Conservation (phyloP, 23 red algal genomes). For the Gracilariopsis chorda region DNA sequence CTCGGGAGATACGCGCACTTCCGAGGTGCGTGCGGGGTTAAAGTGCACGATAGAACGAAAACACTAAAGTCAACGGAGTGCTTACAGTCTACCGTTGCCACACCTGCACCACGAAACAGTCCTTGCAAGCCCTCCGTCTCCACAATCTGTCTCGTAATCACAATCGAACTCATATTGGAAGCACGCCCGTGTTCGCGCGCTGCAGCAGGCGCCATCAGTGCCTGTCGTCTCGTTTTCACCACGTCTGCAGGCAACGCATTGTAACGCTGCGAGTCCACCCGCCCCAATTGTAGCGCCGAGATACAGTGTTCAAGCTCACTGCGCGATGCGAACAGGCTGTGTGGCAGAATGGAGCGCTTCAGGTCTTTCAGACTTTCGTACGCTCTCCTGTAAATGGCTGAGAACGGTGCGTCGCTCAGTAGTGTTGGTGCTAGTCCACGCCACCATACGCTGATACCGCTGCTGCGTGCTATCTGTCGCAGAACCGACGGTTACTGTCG, state of each 20-base stretch:
- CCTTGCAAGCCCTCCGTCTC: constrained; percentile 62
- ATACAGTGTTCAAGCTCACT: constrained; percentile 18
- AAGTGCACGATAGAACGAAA: too few relatives aligned
- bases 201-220: neutral
- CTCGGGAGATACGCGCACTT: too few relatives aligned
- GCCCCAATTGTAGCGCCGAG: constrained; percentile 65
- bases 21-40: too few relatives aligned
- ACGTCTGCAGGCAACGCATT: constrained; percentile 93
- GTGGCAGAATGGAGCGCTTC: constrained; percentile 3
- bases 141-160: constrained; percentile 33
- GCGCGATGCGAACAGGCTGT: neutral
- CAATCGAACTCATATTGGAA: neutral
- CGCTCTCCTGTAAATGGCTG: constrained; percentile 94
- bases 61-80: too few relatives aligned
- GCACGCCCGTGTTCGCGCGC: neutral
- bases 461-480: constrained; percentile 14
- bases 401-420: constrained; percentile 95
- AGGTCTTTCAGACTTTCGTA: constrained; percentile 92
- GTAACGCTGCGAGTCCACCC: constrained; percentile 76
- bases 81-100: too few relatives aligned
- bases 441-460: constrained; percentile 71
- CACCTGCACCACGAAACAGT: constrained; percentile 78
- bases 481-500: constrained; percentile 51
- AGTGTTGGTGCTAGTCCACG: constrained; percentile 79
- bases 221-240: constrained; percentile 89